A percentile compares a stretch with the other conserved stretches of the same genome.
phyloP scores from a whole-genome alignment of 345 rosid genomes.

The Laguncularia racemosa region DNA sequence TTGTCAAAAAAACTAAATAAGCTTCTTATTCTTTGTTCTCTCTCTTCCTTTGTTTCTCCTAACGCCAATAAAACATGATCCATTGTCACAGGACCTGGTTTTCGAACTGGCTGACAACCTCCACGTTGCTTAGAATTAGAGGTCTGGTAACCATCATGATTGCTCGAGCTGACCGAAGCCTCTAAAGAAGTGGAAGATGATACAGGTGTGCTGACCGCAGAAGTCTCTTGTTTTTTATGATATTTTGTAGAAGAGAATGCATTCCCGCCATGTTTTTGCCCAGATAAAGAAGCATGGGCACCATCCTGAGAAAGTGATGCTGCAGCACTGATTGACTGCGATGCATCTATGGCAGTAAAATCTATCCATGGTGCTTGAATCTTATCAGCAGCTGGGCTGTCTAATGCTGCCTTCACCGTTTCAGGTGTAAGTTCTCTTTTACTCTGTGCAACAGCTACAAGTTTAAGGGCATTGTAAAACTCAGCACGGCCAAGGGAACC shows the following conservation, averaged over 20 bases:
- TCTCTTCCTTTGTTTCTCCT: conserved; percentile 76
- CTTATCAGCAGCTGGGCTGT: conserved; percentile 75
- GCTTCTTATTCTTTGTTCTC: conserved; percentile 58
- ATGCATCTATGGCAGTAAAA: conserved; percentile 66
- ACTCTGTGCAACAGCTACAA: conserved; percentile 92
- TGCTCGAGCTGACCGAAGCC: too few species aligned
- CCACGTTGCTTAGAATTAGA: too few species aligned
- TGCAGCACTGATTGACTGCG: conserved; percentile 32
- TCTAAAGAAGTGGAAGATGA: too few species aligned
- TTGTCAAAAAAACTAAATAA: conserved; percentile 70
- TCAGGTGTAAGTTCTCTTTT: conserved; percentile 83
- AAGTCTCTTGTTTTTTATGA: too few species aligned
- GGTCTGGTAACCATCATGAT: too few species aligned
- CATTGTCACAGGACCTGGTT: conserved; percentile 37
- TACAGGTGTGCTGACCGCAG: too few species aligned
- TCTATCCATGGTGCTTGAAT: conserved; percentile 94
- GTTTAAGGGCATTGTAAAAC: conserved; percentile 85
- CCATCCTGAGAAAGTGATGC: conserved; percentile 30
- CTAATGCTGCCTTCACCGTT: conserved; percentile 80
- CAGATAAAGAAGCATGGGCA: conserved; percentile 26
- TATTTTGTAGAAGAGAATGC: too few species aligned
- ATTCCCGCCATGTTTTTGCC: too few species aligned
- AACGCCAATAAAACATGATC: conserved; percentile 75
- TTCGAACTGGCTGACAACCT: conserved; percentile 17
- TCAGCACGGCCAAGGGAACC: conserved; percentile 89